Evolutionary conservation across 106 monocot species (phyloP), one percentile per base, ranked within the genome.

Genomic region (Agapanthus africanus): DNA sequence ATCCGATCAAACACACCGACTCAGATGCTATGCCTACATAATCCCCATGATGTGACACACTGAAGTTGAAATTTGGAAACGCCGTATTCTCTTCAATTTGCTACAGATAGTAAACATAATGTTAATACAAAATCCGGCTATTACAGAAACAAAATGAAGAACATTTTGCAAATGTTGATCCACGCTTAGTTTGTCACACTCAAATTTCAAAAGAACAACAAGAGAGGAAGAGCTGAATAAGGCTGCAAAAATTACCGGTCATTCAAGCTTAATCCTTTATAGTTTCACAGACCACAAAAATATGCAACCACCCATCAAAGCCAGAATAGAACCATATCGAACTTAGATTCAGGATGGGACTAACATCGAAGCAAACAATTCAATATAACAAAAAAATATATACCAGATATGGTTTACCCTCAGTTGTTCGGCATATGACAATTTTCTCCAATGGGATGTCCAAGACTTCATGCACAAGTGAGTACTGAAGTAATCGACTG

Each of bases 401-500:
- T 78, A 83, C 84, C 84, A 84, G 64, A 68, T 81, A 88, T 54
- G 84, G 88, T 67, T 84, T 88, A 39, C 88, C 88, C 68, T 81
- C 84, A 50, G 40, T 27, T 31, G 84, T 88, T 38, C 88, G 76
- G 11, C 71, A 35, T 67, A 88, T 79, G 67, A 54, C 57, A 33
- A 88, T 81, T 64, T 77, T 79, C 46, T 81, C 71, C 28, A 73
- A 76, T 21, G 84, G 73, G 21, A 88, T 75, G 13, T 66, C 71
- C 11, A 84, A 63, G 66, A 81, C 70, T 73, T 88, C 73, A 77
- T 84, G 84, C 28, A 84, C 79, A 54, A 95, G 73, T 8, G 79
- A 66, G 71, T 88, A 91, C 60, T 97, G 95, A 67, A 97, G 91
- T 71, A 91, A 79, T 36, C 88, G 77, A 52, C 95, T 88, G 37